Conservation (phyloP, 179 eudicot genomes). For the Gypsophila paniculata region DNA sequence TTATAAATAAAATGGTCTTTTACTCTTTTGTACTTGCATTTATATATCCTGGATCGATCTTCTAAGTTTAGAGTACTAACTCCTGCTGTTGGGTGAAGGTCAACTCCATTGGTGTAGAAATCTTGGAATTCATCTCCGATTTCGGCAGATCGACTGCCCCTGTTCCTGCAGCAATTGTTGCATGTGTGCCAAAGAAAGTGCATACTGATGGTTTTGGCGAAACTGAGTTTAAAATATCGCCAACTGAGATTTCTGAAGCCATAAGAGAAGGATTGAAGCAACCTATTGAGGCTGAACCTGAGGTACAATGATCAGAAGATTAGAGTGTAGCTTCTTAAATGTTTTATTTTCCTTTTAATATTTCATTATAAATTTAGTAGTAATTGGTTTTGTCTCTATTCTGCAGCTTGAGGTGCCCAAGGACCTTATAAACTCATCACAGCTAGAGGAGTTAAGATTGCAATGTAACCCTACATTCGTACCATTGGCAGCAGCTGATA, state of each 20-base stretch:
- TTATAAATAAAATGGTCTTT: too few relatives aligned
- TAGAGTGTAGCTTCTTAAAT: neutral
- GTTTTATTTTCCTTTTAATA: neutral
- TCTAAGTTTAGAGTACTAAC: neutral
- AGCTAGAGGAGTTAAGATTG: constrained; percentile 57
- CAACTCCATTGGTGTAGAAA: constrained; percentile 74
- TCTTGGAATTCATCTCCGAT: constrained; percentile 87
- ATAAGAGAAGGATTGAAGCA: constrained; percentile 77
- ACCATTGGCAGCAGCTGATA: constrained; percentile 34
- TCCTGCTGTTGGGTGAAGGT: constrained; percentile 50
- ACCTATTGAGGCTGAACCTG: constrained; percentile 93
- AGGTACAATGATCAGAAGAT: constrained; percentile 43
- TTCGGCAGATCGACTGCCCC: constrained; percentile 89
- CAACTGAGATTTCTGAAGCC: constrained; percentile 75
- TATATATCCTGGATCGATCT: neutral
- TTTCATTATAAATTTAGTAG: neutral
- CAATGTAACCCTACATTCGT: constrained; percentile 57
- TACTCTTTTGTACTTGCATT: neutral
- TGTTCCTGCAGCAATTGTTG: constrained; percentile 95
- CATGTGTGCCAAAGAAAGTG: constrained; percentile 87
- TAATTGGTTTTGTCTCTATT: neutral
- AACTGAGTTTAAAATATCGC: constrained; percentile 66
- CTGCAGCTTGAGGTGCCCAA: constrained; percentile 97
- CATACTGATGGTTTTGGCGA: constrained; percentile 79
- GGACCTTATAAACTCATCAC: constrained; percentile 59